Conservation (phyloP, 2,329 filamentous ascomycete species). For the Pezicula neosporulosa region DNA sequence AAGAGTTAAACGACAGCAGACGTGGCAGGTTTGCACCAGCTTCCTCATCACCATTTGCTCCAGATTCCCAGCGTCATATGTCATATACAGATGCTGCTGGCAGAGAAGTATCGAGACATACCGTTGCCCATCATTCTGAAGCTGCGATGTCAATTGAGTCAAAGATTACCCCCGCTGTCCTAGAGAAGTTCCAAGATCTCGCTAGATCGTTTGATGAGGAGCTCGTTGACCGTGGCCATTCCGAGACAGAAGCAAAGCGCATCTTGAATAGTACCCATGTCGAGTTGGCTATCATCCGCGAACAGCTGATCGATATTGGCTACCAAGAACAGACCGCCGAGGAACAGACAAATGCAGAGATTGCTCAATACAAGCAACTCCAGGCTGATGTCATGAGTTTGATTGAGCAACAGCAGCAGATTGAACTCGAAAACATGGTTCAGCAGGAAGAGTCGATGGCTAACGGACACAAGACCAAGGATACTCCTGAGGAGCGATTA, state of each 20-base stretch:
- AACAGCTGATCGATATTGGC: conserved; percentile 54
- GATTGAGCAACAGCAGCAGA: conserved; percentile 45
- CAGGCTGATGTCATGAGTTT: conserved; percentile 17
- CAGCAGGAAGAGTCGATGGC: conserved; percentile 43
- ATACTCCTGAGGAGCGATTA: conserved; percentile 47
- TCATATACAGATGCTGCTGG: conserved; percentile 42
- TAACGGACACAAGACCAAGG: conserved; percentile 40
- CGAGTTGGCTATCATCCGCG: conserved; percentile 59
- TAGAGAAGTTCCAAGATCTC: conserved; percentile 70
- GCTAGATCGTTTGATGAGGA: conserved; percentile 72
- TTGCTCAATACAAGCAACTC: conserved; percentile 16
- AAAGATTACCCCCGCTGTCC: conserved; percentile 64
- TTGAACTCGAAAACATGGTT: conserved; percentile 31
- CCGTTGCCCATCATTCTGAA: conserved; percentile 46
- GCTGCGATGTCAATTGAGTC: conserved; percentile 68
- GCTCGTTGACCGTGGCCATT: conserved; percentile 68
- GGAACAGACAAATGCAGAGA: conserved; percentile 15
- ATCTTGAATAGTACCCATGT: conserved; percentile 64
- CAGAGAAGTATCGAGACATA: conserved; percentile 11
- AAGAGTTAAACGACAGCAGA: conserved; percentile 66
- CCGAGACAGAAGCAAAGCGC: conserved; percentile 63
- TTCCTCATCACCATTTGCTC: conserved; percentile 71
- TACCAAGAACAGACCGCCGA: conserved; percentile 15
- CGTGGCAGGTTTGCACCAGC: conserved; percentile 58
- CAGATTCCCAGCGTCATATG: conserved; percentile 54